Percentiles rank a stretch among this genome's conserved stretches.
phyloP scores from a whole-genome alignment of 2,329 filamentous ascomycete species.

The Trichophyton benhamiae region DNA sequence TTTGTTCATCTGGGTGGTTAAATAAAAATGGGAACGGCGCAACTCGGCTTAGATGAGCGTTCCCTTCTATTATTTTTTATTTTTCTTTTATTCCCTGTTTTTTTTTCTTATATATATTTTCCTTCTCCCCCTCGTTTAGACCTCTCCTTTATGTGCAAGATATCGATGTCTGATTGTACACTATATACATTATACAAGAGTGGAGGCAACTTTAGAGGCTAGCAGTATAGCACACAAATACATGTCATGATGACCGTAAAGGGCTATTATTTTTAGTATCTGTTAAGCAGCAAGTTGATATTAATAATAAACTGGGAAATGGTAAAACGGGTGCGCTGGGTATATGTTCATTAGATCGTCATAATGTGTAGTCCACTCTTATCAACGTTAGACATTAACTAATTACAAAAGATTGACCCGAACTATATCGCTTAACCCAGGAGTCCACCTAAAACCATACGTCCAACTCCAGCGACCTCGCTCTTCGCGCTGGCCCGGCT shows the following conservation, averaged over 20 bases:
- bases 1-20: background rate
- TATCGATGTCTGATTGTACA: constrained; percentile 1
- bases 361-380: background rate
- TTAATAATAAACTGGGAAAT: no score
- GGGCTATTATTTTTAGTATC: background rate
- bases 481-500: constrained; percentile 63
- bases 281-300: no score
- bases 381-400: background rate
- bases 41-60: background rate
- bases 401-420: background rate
- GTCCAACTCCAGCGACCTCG: constrained; percentile 75
- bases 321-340: no score
- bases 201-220: background rate
- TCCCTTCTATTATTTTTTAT: background rate
- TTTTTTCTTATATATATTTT: background rate
- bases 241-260: background rate
- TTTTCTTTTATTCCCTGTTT: no score
- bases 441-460: constrained; percentile 76
- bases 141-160: background rate
- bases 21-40: constrained; percentile 2
- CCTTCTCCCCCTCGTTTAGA: background rate
- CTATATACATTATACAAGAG: background rate
- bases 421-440: constrained; percentile 38
- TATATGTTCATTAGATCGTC: background rate
- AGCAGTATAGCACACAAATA: background rate